phyloP scores from a whole-genome alignment of 129 eudicot genomes.

The Erigeron canadensis region DNA sequence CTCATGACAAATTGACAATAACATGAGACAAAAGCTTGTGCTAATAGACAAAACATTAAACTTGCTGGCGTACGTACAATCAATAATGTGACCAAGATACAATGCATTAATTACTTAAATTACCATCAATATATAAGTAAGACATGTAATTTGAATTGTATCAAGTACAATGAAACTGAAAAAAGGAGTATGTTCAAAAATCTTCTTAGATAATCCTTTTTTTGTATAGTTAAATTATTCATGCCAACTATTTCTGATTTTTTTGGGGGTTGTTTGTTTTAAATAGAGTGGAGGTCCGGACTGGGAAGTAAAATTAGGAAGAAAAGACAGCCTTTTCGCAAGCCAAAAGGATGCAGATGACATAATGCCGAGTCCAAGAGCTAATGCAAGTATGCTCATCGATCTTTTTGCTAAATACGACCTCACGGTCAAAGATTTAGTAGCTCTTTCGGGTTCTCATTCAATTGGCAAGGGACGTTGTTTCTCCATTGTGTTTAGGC shows the following conservation, averaged over 20 bases:
- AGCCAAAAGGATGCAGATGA: slow-evolving; percentile 79
- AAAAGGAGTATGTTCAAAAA: neutral
- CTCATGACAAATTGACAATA: neutral
- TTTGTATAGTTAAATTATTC: too few species aligned
- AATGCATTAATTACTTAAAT: neutral
- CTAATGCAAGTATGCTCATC: slow-evolving; percentile 66
- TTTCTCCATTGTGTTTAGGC: slow-evolving; percentile 72
- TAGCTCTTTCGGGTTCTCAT: slow-evolving; percentile 93
- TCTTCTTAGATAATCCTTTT: neutral
- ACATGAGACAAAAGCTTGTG: neutral
- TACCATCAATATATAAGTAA: neutral
- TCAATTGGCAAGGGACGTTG: slow-evolving; percentile 88
- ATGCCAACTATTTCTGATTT: neutral
- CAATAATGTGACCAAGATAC: neutral
- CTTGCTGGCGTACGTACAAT: neutral
- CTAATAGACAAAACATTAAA: slow-evolving; percentile 2
- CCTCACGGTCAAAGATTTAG: slow-evolving; percentile 74
- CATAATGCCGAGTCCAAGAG: slow-evolving; percentile 94
- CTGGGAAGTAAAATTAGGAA: slow-evolving; percentile 91
- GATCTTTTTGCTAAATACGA: slow-evolving; percentile 56
- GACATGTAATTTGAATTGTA: neutral
- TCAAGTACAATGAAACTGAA: neutral
- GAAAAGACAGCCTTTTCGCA: slow-evolving; percentile 79
- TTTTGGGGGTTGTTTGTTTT: neutral
- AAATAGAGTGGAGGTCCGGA: slow-evolving; percentile 85